Evolutionary conservation across 305 asterid species (phyloP).

Genomic region (Petunia hybrid): DNA sequence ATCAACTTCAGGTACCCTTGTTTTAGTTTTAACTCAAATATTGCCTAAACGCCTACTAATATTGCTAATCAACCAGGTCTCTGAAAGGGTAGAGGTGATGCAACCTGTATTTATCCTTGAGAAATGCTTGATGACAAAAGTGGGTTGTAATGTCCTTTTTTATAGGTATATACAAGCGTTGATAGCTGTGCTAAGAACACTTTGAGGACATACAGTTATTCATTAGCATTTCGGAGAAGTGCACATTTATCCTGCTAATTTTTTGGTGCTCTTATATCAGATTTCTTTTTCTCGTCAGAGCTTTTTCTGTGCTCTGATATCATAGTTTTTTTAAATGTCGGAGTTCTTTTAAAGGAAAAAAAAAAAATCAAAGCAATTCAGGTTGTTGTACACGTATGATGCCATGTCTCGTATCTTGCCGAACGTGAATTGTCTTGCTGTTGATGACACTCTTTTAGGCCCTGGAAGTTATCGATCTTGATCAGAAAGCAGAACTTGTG

Average conservation of each 20-base stretch:
- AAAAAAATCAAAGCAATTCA: conserved; percentile 6
- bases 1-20: background rate
- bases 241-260: background rate
- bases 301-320: background rate
- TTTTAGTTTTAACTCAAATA: background rate
- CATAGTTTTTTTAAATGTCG: background rate
- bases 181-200: background rate
- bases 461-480: conserved; percentile 73
- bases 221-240: background rate
- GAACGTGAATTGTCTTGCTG: background rate
- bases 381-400: background rate
- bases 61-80: background rate
- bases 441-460: conserved; percentile 60
- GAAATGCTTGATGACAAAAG: background rate
- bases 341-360: too few species aligned
- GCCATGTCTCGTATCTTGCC: background rate
- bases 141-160: too few species aligned
- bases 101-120: background rate
- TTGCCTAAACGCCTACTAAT: background rate
- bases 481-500: conserved; percentile 70
- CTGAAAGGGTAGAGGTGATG: background rate
- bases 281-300: background rate
- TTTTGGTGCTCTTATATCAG: background rate
- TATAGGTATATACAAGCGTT: background rate
- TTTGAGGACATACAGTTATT: background rate